Base-by-base conservation (phyloP, 2,329 filamentous ascomycete genomes). In the Dactylellina sp. region DNA sequence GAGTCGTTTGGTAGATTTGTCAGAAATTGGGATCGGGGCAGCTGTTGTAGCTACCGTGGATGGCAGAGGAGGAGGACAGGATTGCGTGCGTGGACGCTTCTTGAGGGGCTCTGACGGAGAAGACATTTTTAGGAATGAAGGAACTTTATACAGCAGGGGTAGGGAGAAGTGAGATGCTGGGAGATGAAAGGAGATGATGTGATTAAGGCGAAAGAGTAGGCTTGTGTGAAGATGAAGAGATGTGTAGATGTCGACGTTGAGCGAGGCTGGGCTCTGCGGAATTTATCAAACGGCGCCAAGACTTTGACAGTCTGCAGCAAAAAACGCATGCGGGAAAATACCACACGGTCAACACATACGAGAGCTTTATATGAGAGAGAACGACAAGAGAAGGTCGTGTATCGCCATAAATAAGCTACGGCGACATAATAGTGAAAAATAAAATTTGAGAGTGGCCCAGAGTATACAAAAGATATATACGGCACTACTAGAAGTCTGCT, bases 21-120 rank as follows among this genome's bases (percentile, higher is more conserved):
- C 95, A 78, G 87, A 90, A 14, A 89, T 84, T 9, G 93, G 84
- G 76, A 99, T 97, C 24, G 94, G 89, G 11, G 88, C 86, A 80
- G 95, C 90, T 81, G 98, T 94, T 82, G 98, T 94, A 44, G 95
- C 94, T 50, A 97, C 92, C 57, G 99, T 88, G 80, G 94, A 91
- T 6, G 95, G 95, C 18, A 99, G 88, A 18, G 95, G 95, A 62
- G 94, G 93, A 71, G 95, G 95, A 74, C 97, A 90, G 64, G 95
- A 98, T 82, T 98, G 95, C 57, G 95, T 98, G 82, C 92, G 91
- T 92, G 84, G 76, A 49, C 78, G 77, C 75, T 79, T 79, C 59
- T 77, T 77, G 32, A 77, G 63, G 42, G 78, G 78, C 39, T 77
- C 76, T 5, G 71, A 71, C 7, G 75, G 76, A 12, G 77, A 76